Conservation (phyloP, 495 filamentous ascomycete genomes). For the Daldinia decipiens region DNA sequence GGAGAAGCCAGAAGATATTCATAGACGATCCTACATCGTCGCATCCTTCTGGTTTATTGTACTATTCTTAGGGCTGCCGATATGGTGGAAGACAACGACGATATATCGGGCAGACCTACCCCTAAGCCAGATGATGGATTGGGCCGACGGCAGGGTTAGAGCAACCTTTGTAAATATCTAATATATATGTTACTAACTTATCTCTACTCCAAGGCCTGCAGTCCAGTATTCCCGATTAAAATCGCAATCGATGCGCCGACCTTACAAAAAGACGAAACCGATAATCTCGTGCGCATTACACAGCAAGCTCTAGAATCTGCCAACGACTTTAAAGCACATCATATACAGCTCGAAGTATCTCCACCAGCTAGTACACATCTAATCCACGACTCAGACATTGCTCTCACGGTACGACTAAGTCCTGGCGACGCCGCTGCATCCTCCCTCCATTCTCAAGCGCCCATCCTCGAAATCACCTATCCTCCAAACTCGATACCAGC, state of each 20-base stretch:
- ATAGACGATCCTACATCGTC: constrained; percentile 76
- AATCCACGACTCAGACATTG: constrained; percentile 42
- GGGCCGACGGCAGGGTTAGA: constrained; percentile 90
- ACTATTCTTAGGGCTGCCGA: constrained; percentile 83
- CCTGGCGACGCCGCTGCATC: constrained; percentile 71
- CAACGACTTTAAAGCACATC: constrained; percentile 92
- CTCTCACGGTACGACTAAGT: constrained; percentile 75
- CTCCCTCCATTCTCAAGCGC: constrained; percentile 71
- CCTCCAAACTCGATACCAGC: constrained; percentile 77
- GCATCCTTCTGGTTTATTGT: constrained; percentile 92
- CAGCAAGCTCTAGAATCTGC: constrained; percentile 91
- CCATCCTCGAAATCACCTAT: constrained; percentile 83
- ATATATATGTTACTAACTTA: constrained; percentile 2
- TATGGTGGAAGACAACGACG: constrained; percentile 97
- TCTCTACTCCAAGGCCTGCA: constrained; percentile 71
- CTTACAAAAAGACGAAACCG: constrained; percentile 73
- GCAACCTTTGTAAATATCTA: neutral
- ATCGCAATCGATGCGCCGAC: constrained; percentile 79
- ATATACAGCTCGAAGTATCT: constrained; percentile 78
- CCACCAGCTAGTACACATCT: constrained; percentile 50
- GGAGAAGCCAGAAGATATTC: constrained; percentile 74
- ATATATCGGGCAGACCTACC: constrained; percentile 91
- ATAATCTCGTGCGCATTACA: constrained; percentile 81
- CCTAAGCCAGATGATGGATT: constrained; percentile 85
- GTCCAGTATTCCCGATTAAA: constrained; percentile 84